Evolutionary conservation across 2,329 filamentous ascomycete genomes (phyloP), one percentile per base, ranked within the genome.

Genomic region (Pseudogymnoascus sp.): DNA sequence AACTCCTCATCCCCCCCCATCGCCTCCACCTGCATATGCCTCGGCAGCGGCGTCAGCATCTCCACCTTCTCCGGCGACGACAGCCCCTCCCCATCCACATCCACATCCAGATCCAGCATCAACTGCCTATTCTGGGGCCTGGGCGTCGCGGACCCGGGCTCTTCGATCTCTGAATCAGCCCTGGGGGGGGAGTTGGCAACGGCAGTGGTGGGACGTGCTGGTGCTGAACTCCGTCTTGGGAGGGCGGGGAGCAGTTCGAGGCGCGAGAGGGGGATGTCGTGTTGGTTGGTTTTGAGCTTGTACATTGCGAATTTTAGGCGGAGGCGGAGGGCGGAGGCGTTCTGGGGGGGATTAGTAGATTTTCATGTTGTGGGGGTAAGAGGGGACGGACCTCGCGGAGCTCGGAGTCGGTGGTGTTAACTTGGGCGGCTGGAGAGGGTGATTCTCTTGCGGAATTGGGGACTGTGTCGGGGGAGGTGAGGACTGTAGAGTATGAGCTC

Each of bases 281-380:
- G 82, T 74, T 93, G 89, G 65, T 89, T 86, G 1, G 89, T 92
- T 64, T 82, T 82, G 67, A 93, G 79, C 75, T 92, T 92, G 79
- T 91, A 92, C 70, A 83, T 83, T 12, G 88, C 89, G 18, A 91
- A 82, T 28, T 83, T 81, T 14, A 93, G 82, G n/a, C 89, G 83
- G 8, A 90, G 80, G 61, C 82, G 82, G 50, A 92, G 78, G 59
- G 85, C 83, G 70, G 89, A 83, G 18, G 86, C 87, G 75, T 84
- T 82, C 82, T 89, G 73, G 4, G 6, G n/a, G 14, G 23, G 11
- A 18, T 64, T 46, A 64, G n/a, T n/a, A n/a, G n/a, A n/a, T n/a
- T n/a, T n/a, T n/a, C n/a, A n/a, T n/a, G n/a, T n/a, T n/a, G n/a
- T n/a, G n/a, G n/a, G n/a, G n/a, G n/a, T n/a, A n/a, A n/a, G n/a